These are phyloP conservation scores for Melaleuca quinquenervia DNA, from an alignment of 345 rosid species.

Conservation along the genomic window DNA sequence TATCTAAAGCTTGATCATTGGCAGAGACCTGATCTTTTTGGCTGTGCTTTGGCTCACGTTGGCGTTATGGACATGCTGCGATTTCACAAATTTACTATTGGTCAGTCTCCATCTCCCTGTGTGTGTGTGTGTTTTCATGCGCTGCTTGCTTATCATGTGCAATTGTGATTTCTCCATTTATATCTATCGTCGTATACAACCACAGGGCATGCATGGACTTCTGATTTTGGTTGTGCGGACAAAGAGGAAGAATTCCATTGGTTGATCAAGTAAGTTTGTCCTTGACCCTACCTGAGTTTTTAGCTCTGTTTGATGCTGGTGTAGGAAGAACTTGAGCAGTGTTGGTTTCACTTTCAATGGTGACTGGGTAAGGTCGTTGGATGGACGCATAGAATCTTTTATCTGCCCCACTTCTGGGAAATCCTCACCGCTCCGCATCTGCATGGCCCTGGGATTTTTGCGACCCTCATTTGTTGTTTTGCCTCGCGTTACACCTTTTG, in stretches of 20 bases:
- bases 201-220: slow-evolving; percentile 89
- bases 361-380: not conserved
- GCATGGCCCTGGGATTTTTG: not conserved
- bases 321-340: not conserved
- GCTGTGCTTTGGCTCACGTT: slow-evolving; percentile 96
- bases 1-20: not conserved
- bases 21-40: slow-evolving; percentile 97
- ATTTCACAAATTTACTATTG: slow-evolving; percentile 90
- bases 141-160: not conserved
- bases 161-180: not conserved
- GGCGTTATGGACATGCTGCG: slow-evolving; percentile 99
- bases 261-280: slow-evolving; percentile 67
- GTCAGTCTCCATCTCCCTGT: slow-evolving; percentile 20
- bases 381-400: not conserved
- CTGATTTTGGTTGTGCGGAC: slow-evolving; percentile 85
- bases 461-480: not conserved
- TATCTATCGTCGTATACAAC: not conserved
- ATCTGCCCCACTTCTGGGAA: not conserved
- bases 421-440: not conserved
- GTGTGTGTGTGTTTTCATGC: not conserved
- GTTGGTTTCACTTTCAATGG: not conserved
- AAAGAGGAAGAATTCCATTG: slow-evolving; percentile 83
- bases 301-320: not conserved
- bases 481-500: not conserved
- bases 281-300: too few species aligned